A percentile compares a stretch with the other conserved stretches of the same genome.
phyloP scores from a whole-genome alignment of 148 eudicot genomes.

The Vaccinium darrowii region DNA sequence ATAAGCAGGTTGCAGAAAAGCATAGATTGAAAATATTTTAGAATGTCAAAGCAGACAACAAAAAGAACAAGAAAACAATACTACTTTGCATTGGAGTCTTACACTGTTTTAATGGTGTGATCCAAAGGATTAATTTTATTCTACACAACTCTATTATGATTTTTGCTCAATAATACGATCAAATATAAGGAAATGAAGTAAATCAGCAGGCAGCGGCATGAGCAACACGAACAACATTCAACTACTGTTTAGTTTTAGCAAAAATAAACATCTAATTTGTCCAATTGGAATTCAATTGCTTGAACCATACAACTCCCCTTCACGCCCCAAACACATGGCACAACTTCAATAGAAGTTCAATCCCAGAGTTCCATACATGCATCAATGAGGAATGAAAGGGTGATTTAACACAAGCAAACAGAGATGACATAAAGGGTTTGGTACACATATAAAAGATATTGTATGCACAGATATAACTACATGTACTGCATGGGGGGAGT shows the following conservation, averaged over 20 bases:
- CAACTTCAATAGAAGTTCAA: not conserved
- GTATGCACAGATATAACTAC: too few species aligned
- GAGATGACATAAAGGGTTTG: too few species aligned
- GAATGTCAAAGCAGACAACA: not conserved
- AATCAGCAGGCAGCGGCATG: not conserved
- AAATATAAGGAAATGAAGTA: not conserved
- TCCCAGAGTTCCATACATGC: too few species aligned
- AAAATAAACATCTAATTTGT: too few species aligned
- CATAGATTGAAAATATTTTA: not conserved
- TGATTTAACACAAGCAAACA: not conserved
- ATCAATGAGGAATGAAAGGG: not conserved
- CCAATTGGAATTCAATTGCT: not conserved
- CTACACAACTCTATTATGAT: not conserved
- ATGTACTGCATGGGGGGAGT: too few species aligned
- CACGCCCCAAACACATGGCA: too few species aligned
- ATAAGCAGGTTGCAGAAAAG: not conserved
- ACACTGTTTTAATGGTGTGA: not conserved
- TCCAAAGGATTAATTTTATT: not conserved
- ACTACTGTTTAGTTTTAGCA: not conserved
- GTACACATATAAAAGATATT: too few species aligned
- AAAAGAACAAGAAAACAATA: not conserved
- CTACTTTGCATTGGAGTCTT: not conserved
- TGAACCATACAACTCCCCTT: too few species aligned
- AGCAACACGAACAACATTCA: not conserved
- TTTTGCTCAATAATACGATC: not conserved